Evolutionary conservation across 1,284 basidiomycete genomes (phyloP).

Genomic region (Naganishia liquefaciens): DNA sequence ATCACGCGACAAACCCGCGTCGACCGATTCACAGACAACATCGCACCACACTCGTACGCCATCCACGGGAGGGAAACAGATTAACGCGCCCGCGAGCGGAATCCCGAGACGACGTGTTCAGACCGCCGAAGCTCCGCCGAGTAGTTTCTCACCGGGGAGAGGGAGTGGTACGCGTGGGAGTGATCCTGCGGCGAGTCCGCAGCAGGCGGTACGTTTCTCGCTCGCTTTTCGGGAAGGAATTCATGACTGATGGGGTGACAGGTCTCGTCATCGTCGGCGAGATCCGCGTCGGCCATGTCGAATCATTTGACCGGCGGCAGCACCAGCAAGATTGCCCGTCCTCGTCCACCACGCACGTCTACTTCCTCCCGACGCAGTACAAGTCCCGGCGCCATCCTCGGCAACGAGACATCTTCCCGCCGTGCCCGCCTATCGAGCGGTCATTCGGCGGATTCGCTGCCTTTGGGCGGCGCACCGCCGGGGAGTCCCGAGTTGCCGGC

Average conservation of each 20-base stretch:
- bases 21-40: not conserved
- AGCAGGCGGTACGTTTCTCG: not conserved
- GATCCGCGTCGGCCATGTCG: conserved; percentile 8
- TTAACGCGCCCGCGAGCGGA: not conserved
- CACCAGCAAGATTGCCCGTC: not conserved
- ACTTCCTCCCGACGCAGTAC: not conserved
- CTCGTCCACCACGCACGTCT: conserved; percentile 8
- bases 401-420: no score
- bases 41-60: not conserved
- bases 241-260: no score
- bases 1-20: not conserved
- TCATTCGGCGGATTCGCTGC: no score
- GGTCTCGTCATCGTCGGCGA: not conserved
- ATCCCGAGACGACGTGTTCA: conserved; percentile 6
- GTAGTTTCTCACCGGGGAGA: not conserved
- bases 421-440: no score
- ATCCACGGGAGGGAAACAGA: not conserved
- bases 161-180: conserved; percentile 4
- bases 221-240: not conserved
- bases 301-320: not conserved
- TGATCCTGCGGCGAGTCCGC: not conserved
- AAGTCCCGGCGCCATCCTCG: not conserved
- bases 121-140: no score
- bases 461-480: not conserved
- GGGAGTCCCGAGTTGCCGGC: conserved; percentile 8